Evolutionary conservation across 345 rosid genomes (phyloP).

Genomic region (Crucihimalaya himalaica): DNA sequence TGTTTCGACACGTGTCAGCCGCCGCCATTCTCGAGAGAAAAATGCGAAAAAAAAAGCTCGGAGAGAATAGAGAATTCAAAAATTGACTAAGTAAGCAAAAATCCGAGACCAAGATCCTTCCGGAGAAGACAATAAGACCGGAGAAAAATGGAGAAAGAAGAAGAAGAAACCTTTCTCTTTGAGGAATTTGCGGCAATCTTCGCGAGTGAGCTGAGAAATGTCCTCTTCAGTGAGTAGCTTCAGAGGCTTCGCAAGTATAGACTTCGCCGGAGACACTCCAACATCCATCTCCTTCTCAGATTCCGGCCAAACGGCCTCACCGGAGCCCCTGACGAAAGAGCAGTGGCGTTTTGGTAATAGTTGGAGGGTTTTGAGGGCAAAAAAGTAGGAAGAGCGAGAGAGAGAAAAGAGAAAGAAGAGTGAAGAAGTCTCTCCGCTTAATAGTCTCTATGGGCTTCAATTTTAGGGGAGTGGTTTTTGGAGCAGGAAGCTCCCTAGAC

Average conservation of each 20-base stretch:
- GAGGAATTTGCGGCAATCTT: slow-evolving; percentile 92
- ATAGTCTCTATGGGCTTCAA: slow-evolving; percentile 30
- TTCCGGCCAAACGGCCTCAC: slow-evolving; percentile 27
- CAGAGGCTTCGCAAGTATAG: slow-evolving; percentile 77
- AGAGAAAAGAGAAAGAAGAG: background rate
- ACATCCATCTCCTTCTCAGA: slow-evolving; percentile 47
- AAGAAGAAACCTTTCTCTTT: slow-evolving; percentile 68
- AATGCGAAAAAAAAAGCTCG: background rate
- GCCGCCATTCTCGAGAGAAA: slow-evolving; percentile 33
- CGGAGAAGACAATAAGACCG: slow-evolving; percentile 35
- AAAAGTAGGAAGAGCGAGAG: slow-evolving; percentile 19
- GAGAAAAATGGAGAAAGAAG: background rate
- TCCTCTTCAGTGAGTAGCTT: slow-evolving; percentile 86
- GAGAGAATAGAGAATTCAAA: background rate
- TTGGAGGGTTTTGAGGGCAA: slow-evolving; percentile 21
- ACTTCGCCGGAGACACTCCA: slow-evolving; percentile 56
- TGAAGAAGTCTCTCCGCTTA: background rate
- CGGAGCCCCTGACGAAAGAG: slow-evolving; percentile 26
- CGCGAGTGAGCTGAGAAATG: slow-evolving; percentile 97
- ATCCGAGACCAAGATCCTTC: slow-evolving; percentile 14
- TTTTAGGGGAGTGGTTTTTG: slow-evolving; percentile 39
- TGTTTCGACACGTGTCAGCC: slow-evolving; percentile 60
- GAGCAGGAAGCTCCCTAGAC: slow-evolving; percentile 64
- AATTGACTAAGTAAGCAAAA: slow-evolving; percentile 3
- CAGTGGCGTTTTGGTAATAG: slow-evolving; percentile 48